Evolutionary conservation across 768 basidiomycete species (phyloP).

Genomic region (Paxillus ammoniavirescens): DNA sequence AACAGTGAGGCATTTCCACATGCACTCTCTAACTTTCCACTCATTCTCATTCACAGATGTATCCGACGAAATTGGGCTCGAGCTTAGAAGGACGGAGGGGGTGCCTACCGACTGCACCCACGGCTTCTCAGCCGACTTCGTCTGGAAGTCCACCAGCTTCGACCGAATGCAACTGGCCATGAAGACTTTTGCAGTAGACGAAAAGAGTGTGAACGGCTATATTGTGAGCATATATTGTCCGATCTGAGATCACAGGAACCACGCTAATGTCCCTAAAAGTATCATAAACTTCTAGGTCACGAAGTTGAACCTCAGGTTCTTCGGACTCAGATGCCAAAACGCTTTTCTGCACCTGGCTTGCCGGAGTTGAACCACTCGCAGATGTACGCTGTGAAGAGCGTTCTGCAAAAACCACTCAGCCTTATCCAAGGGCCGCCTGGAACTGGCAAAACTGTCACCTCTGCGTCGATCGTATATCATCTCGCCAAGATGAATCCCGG

Average conservation of each 20-base stretch:
- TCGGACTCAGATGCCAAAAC: conserved; percentile 92
- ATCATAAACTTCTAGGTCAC: conserved; percentile 97
- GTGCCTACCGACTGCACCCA: conserved; percentile 93
- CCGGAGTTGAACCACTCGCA: conserved; percentile 99
- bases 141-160: conserved; percentile 99
- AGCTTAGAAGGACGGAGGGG: conserved; percentile 85
- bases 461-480: conserved; percentile 97
- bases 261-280: conserved; percentile 46
- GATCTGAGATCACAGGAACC: not conserved
- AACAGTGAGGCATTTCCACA: conserved; percentile 67
- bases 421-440: conserved; percentile 98
- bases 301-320: conserved; percentile 94
- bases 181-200: conserved; percentile 99
- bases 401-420: conserved; percentile 95
- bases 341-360: conserved; percentile 94
- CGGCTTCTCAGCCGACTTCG: conserved; percentile 97
- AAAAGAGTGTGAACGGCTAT: conserved; percentile 98
- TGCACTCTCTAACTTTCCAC: not conserved
- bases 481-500: conserved; percentile 99
- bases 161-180: conserved; percentile 99
- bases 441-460: conserved; percentile 98
- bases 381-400: conserved; percentile 99
- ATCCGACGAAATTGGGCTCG: conserved; percentile 96
- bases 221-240: conserved; percentile 61
- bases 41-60: conserved; percentile 60